Base-by-base conservation (phyloP, 768 basidiomycete genomes). In the Cystobasidium ongulense region DNA sequence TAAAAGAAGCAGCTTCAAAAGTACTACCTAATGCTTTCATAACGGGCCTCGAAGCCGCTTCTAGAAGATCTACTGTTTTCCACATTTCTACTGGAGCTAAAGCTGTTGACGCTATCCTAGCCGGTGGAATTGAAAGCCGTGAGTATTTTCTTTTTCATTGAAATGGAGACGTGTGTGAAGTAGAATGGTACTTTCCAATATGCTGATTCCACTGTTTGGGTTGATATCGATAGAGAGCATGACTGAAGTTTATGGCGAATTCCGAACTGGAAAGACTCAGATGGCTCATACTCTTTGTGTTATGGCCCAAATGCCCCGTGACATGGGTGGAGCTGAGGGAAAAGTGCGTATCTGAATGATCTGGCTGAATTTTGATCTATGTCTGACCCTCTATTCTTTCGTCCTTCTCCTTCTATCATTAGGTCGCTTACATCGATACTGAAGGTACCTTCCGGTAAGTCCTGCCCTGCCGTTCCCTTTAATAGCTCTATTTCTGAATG, bases 201-300 rank as follows among this genome's bases (percentile, higher is more conserved):
- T 54, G 10, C 52, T 21, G 29, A 74, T n/a, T 61, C 10, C 35
- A 25, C 46, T n/a, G 43, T 23, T 52, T 90, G 92, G 23, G 29
- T 70, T 65, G 27, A 92, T 96, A 70, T 87, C 89, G 84, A 94
- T 94, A 7, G 93, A 96, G 79, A 92, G 91, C 7, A 92, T 96
- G 74, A 89, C 91, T 1, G 94, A 97, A 86, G 93, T 97, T 1
- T 98, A 92, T 78, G 94, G 95, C 54, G 94, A 98, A 81, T 97
- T 90, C 81, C 86, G 94, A 36, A 97, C 95, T 0, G 94, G 94
- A 35, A 94, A 95, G 82, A 96, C 94, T 4, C 95, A 98, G 80
- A 84, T 95, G 63, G 92, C 91, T 29, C 95, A 96, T 81, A 98
- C 94, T 15, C 89, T 96, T 86, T 91, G 90, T 78, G 91, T 98